Base-by-base conservation (phyloP, 306 rosid species). In the Quercus dentata region DNA sequence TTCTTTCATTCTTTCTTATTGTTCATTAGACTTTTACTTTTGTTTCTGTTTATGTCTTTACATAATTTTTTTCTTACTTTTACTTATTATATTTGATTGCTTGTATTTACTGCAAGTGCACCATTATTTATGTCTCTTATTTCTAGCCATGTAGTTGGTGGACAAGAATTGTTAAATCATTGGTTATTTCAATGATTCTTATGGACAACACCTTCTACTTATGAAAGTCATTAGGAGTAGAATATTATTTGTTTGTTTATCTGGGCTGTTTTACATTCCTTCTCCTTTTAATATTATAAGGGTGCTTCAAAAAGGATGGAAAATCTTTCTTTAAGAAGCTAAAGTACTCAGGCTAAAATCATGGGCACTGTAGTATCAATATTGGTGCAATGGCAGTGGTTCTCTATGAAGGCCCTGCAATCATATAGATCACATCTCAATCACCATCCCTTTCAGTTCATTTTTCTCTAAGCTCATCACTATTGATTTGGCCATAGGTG, bases 311-410 rank as follows among this genome's bases (percentile, higher is more conserved):
- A 41, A 75, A 89, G 96, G 89, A 91, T 89, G 90, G 91, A 89
- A 78, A 86, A 79, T 19, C 35, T 80, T 27, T 77, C 56, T 78
- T n/a, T 79, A 55, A 77, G 85, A 84, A 82, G 88, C 71, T 72
- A 80, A 80, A 86, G 38, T 33, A 82, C 85, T 74, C 80, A 27
- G 68, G 85, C 89, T 15, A 91, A 91, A 84, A 77, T 89, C 62
- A 28, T 84, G 25, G 96, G 93, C 4, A 78, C 89, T 0, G 19
- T 21, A 6, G 28, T 89, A 35, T 91, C 91, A 2, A 61, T 89
- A 77, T 46, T 79, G 96, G 91, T 73, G 93, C 91, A 72, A 65
- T 87, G 7, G 64, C 73, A 41, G 83, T 85, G 71, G 83, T 89
- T 72, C 87, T 91, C 12, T 89, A 86, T 41, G 85, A 86, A 86